Conservation (phyloP, 1,284 basidiomycete genomes). For the Mycena citricolor region DNA sequence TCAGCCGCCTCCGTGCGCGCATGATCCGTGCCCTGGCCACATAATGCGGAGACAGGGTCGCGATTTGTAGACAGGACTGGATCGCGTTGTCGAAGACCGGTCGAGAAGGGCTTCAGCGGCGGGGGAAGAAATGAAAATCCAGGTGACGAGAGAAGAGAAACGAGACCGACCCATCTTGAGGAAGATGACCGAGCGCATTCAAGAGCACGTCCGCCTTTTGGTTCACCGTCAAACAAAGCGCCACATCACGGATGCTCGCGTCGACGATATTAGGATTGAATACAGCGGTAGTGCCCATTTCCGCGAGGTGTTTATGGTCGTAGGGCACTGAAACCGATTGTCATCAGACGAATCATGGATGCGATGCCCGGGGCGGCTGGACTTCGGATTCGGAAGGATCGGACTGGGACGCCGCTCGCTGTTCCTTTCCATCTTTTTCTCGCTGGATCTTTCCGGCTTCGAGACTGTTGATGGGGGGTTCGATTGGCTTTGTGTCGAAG, state of each 20-base stretch:
- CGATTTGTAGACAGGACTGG: slow-evolving; percentile 63
- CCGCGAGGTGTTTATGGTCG: too few relatives aligned
- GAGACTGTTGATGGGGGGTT: too few relatives aligned
- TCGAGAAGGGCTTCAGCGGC: slow-evolving; percentile 46
- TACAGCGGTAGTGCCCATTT: too few relatives aligned
- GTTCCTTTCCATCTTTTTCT: too few relatives aligned
- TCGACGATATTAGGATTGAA: slow-evolving; percentile 75
- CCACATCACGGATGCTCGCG: slow-evolving; percentile 66
- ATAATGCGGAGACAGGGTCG: slow-evolving; percentile 51
- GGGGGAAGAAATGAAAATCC: slow-evolving; percentile 9
- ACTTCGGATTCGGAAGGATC: too few relatives aligned
- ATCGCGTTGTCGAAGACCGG: slow-evolving; percentile 72
- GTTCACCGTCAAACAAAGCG: slow-evolving; percentile 53
- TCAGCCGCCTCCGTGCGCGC: slow-evolving; percentile 60
- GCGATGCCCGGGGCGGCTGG: too few relatives aligned
- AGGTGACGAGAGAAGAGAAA: slow-evolving; percentile 9
- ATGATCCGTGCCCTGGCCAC: slow-evolving; percentile 60
- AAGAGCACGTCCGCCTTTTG: slow-evolving; percentile 68
- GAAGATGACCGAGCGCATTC: slow-evolving; percentile 57
- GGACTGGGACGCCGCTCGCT: too few relatives aligned
- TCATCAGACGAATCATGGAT: too few relatives aligned
- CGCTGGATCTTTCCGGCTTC: too few relatives aligned
- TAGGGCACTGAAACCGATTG: too few relatives aligned
- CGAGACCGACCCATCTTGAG: slow-evolving; percentile 41
- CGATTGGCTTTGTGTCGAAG: too few relatives aligned